A percentile compares a stretch with the other conserved stretches of the same genome.
These are phyloP conservation scores for Pilaira anomala DNA, from an alignment of 192 early-diverging fungal genomes.

Conservation along the genomic window DNA sequence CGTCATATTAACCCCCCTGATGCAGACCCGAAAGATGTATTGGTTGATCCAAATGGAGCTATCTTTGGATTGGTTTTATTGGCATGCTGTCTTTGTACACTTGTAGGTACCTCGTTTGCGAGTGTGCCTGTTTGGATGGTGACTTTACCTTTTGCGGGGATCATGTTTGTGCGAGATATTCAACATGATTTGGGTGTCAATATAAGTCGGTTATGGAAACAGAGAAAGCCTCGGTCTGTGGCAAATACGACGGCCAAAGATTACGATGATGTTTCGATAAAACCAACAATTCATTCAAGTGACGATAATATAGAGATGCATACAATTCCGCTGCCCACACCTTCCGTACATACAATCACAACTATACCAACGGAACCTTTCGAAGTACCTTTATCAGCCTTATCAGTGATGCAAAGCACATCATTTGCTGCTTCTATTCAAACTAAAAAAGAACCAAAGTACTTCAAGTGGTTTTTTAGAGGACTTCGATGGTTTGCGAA, in stretches of 20 bases:
- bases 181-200: conserved; percentile 43
- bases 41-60: conserved; percentile 60
- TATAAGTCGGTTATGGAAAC: neutral
- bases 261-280: neutral
- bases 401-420: too few species aligned
- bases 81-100: conserved; percentile 52
- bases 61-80: conserved; percentile 58
- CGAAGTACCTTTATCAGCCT: too few species aligned
- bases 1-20: conserved; percentile 39
- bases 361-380: too few species aligned
- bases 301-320: neutral
- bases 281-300: too few species aligned
- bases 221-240: neutral
- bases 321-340: neutral
- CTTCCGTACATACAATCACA: too few species aligned
- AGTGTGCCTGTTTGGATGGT: conserved; percentile 73
- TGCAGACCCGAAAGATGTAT: conserved; percentile 46
- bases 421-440: too few species aligned
- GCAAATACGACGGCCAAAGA: neutral
- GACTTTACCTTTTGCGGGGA: conserved; percentile 72
- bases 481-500: neutral
- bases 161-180: conserved; percentile 59
- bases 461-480: neutral
- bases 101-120: conserved; percentile 68
- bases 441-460: too few species aligned